Evolutionary conservation across 2,329 filamentous ascomycete species (phyloP).

Genomic region (Fusarium sp.): DNA sequence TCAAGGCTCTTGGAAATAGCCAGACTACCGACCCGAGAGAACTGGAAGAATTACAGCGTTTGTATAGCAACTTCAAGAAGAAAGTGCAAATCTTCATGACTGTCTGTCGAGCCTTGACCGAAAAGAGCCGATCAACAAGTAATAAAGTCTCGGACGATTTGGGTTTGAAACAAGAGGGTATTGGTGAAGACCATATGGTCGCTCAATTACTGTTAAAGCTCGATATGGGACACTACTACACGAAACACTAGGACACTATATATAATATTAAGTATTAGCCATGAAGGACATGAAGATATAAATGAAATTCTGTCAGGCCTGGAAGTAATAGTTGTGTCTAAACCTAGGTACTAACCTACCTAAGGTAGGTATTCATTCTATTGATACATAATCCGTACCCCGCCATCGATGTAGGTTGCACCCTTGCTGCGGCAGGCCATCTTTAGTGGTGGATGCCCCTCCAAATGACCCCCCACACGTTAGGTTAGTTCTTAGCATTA

Average conservation of each 20-base stretch:
- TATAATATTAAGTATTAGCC: background rate
- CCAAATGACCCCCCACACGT: slow-evolving; percentile 17
- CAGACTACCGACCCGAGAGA: slow-evolving; percentile 11
- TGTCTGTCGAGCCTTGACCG: slow-evolving; percentile 73
- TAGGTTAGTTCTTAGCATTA: background rate
- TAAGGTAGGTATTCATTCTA: background rate
- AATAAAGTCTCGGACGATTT: slow-evolving; percentile 43
- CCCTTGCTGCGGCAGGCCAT: background rate
- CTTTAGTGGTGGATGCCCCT: slow-evolving; percentile 2
- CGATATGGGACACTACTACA: slow-evolving; percentile 76
- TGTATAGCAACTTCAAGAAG: slow-evolving; percentile 74
- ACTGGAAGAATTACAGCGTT: slow-evolving; percentile 44
- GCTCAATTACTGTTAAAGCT: slow-evolving; percentile 73
- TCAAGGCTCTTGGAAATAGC: slow-evolving; percentile 48
- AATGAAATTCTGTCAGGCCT: background rate
- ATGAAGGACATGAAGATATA: background rate
- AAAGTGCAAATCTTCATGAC: slow-evolving; percentile 79
- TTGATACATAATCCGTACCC: slow-evolving; percentile 3
- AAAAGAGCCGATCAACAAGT: slow-evolving; percentile 61
- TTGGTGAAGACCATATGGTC: slow-evolving; percentile 66
- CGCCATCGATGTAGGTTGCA: slow-evolving; percentile 8
- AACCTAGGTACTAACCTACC: background rate
- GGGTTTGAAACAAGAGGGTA: slow-evolving; percentile 50
- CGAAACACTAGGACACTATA: slow-evolving; percentile 34
- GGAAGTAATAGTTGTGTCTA: background rate